Conservation (phyloP, 2,329 filamentous ascomycete genomes). For the Phialophora expanda region DNA sequence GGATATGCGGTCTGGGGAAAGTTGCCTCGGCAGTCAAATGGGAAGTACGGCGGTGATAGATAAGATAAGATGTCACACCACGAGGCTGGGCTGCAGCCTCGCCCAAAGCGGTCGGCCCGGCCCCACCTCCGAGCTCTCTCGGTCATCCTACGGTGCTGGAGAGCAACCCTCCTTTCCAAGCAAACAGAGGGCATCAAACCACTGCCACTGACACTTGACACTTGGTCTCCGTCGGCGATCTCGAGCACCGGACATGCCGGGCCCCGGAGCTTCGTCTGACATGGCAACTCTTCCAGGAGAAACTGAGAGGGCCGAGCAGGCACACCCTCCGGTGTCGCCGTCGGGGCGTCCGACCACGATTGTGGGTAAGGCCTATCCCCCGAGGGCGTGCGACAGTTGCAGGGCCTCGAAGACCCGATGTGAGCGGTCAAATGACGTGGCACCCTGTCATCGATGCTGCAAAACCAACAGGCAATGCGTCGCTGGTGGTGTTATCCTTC, state of each 20-base stretch:
- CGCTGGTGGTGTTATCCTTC: background rate
- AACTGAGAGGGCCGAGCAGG: background rate
- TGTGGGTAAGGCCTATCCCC: no score
- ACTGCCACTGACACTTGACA: no score
- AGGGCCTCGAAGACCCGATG: constrained; percentile 1
- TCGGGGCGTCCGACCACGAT: background rate
- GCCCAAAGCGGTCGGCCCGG: background rate
- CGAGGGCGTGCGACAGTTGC: constrained; percentile 1
- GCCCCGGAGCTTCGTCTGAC: background rate
- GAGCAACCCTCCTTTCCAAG: background rate
- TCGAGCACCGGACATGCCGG: background rate
- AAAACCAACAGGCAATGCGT: background rate
- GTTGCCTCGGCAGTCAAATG: background rate
- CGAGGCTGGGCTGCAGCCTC: background rate
- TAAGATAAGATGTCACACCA: background rate
- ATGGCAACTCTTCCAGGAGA: background rate
- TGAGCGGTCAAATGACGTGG: constrained; percentile 1
- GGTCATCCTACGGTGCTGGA: background rate
- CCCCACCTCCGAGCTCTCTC: background rate
- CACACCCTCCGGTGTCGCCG: background rate
- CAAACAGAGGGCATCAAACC: no score
- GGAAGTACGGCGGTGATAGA: background rate
- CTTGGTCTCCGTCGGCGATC: background rate
- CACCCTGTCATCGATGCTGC: constrained; percentile 7
- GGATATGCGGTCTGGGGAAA: background rate